Conservation (phyloP, 148 eudicot species). For the Oxyria digyna region DNA sequence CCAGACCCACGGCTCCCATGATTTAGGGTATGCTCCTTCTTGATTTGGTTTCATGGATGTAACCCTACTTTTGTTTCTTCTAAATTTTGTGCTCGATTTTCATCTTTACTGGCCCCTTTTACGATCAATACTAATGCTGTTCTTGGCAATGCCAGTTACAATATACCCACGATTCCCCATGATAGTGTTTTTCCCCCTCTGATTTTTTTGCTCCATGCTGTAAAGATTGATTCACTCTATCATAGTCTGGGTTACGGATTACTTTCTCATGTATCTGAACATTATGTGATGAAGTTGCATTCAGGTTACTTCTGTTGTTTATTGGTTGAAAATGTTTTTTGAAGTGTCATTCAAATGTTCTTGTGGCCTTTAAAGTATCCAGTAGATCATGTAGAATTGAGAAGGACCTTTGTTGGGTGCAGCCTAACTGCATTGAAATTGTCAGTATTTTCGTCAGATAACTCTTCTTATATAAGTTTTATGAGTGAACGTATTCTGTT, state of each 20-base stretch:
- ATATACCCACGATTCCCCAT: too few relatives aligned
- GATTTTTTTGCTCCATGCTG: neutral
- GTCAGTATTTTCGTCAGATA: neutral
- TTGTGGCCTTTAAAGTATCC: neutral
- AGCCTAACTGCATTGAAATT: neutral
- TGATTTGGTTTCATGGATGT: neutral
- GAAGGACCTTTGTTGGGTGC: conserved; percentile 2
- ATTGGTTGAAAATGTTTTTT: neutral
- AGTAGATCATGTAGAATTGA: neutral
- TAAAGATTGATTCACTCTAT: neutral
- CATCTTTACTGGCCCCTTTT: neutral
- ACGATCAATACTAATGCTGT: neutral
- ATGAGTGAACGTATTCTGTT: neutral
- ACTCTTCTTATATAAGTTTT: neutral
- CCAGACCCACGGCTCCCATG: neutral
- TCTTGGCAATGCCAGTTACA: neutral
- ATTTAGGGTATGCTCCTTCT: neutral
- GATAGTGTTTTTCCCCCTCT: neutral
- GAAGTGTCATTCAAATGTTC: neutral
- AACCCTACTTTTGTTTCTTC: neutral
- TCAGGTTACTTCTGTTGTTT: neutral
- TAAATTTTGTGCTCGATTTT: neutral
- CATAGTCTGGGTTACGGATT: neutral
- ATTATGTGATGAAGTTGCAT: neutral
- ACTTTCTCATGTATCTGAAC: neutral